These are phyloP conservation scores for Hibiscus trionum DNA, from an alignment of 345 rosid genomes.

Conservation along the genomic window DNA sequence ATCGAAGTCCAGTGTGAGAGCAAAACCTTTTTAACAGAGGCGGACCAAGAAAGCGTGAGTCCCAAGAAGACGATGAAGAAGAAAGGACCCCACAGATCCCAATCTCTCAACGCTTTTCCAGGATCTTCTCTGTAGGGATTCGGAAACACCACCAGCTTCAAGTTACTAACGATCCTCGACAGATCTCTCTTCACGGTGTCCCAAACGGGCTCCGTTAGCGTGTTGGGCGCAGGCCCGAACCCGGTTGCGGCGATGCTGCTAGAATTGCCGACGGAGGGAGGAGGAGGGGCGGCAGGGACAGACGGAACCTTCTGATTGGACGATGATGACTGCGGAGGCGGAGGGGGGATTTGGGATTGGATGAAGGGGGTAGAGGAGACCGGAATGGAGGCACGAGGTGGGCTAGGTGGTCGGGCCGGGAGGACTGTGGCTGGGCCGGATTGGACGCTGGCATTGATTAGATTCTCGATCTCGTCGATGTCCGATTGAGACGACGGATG, in stretches of 20 bases:
- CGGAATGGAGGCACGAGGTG: slow-evolving; percentile 74
- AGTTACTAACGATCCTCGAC: slow-evolving; percentile 81
- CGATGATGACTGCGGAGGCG: slow-evolving; percentile 15
- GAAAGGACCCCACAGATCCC: slow-evolving; percentile 99
- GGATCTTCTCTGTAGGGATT: slow-evolving; percentile 97
- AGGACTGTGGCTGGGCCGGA: slow-evolving; percentile 63
- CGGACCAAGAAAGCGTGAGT: slow-evolving; percentile 84
- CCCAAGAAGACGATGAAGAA: slow-evolving; percentile 94
- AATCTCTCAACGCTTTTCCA: slow-evolving; percentile 93
- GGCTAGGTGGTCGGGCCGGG: slow-evolving; percentile 82
- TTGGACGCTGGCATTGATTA: slow-evolving; percentile 69
- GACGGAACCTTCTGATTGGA: slow-evolving; percentile 35
- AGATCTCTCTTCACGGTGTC: slow-evolving; percentile 98
- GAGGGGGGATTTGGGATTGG: slow-evolving; percentile 56
- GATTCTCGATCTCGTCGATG: slow-evolving; percentile 98
- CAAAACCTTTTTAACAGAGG: slow-evolving; percentile 56
- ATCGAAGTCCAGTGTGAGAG: no score
- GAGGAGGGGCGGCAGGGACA: slow-evolving; percentile 30
- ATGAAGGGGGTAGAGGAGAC: slow-evolving; percentile 64
- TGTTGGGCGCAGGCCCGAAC: slow-evolving; percentile 74
- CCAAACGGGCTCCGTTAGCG: slow-evolving; percentile 96
- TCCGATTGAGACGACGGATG: slow-evolving; percentile 89
- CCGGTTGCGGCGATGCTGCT: slow-evolving; percentile 33
- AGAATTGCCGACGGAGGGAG: slow-evolving; percentile 29
- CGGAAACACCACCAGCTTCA: slow-evolving; percentile 94